Conservation (phyloP, 495 filamentous ascomycete species). For the Physcia stellaris region DNA sequence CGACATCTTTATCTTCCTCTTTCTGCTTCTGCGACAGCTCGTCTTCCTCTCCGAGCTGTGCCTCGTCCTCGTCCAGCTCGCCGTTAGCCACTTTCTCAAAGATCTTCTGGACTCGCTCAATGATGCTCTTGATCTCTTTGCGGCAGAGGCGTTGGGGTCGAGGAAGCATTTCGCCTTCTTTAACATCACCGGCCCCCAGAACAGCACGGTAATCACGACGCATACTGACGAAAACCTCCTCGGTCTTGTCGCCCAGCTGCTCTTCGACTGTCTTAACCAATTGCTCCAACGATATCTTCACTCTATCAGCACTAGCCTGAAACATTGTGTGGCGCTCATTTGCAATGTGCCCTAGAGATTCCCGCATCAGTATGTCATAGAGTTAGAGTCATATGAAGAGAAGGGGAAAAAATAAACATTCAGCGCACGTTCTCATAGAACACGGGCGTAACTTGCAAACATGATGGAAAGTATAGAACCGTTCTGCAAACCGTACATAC, state of each 20-base stretch:
- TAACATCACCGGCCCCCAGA: not conserved
- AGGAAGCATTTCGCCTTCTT: not conserved
- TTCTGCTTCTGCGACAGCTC: too few species aligned
- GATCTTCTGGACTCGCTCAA: not conserved
- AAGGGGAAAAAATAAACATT: too few species aligned
- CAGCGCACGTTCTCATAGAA: too few species aligned
- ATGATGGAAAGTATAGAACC: too few species aligned
- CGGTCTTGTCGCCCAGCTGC: slow-evolving; percentile 23
- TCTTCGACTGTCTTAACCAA: slow-evolving; percentile 24
- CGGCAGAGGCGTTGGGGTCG: not conserved
- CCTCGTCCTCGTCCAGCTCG: not conserved
- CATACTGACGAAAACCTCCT: slow-evolving; percentile 29
- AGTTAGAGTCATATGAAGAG: too few species aligned
- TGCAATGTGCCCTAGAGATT: too few species aligned
- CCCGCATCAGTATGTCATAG: too few species aligned
- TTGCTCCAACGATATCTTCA: slow-evolving; percentile 21
- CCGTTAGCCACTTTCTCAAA: not conserved
- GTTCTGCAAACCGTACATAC: too few species aligned
- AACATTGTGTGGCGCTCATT: slow-evolving; percentile 36
- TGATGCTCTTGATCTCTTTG: not conserved
- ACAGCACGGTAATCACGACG: slow-evolving; percentile 22
- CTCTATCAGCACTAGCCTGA: slow-evolving; percentile 23
- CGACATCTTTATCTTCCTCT: too few species aligned
- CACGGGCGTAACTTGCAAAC: too few species aligned
- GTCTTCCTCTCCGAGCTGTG: too few species aligned